Percentiles rank a stretch among this genome's conserved stretches.
These are phyloP conservation scores for Meripilus lineatus DNA, from an alignment of 1,284 basidiomycete genomes.

Conservation along the genomic window DNA sequence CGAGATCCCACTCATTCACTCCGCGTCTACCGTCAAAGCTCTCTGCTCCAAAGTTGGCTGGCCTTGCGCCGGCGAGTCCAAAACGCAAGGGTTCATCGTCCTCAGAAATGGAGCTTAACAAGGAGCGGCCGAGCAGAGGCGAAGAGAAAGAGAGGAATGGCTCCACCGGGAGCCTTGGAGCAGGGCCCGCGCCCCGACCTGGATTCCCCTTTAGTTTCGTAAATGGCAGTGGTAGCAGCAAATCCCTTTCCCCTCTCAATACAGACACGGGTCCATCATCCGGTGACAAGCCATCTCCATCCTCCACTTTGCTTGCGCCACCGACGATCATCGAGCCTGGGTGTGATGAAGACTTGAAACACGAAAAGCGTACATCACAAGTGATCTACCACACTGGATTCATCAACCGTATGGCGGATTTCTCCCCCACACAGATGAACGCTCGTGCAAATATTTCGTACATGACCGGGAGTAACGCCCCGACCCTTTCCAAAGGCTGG, in stretches of 20 bases:
- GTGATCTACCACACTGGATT: conserved; percentile 71
- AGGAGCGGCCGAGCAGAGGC: conserved; percentile 18
- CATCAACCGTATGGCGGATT: conserved; percentile 62
- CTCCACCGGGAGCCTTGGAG: conserved; percentile 13
- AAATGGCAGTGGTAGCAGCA: conserved; percentile 11
- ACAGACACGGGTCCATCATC: conserved; percentile 13
- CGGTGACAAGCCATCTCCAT: conserved; percentile 18
- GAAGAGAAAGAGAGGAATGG: conserved; percentile 24
- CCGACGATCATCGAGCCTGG: conserved; percentile 45
- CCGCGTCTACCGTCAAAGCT: conserved; percentile 68
- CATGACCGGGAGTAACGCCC: conserved; percentile 17
- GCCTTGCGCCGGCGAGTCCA: conserved; percentile 38
- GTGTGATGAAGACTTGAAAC: conserved; percentile 16
- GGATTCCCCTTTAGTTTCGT: conserved; percentile 33
- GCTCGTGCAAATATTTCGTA: conserved; percentile 28
- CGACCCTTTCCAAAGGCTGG: conserved; percentile 59
- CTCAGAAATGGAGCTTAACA: conserved; percentile 30
- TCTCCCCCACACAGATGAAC: conserved; percentile 31
- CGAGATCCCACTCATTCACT: conserved; percentile 62
- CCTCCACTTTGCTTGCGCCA: conserved; percentile 41
- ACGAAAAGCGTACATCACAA: conserved; percentile 62
- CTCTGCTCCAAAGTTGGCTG: conserved; percentile 42
- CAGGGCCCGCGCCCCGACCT: conserved; percentile 21
- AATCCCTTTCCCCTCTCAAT: conserved; percentile 14
- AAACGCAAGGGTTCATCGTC: conserved; percentile 50